Percentiles rank a stretch among this genome's conserved stretches.
phyloP scores from a whole-genome alignment of 148 eudicot species.

The Vaccinium darrowii region DNA sequence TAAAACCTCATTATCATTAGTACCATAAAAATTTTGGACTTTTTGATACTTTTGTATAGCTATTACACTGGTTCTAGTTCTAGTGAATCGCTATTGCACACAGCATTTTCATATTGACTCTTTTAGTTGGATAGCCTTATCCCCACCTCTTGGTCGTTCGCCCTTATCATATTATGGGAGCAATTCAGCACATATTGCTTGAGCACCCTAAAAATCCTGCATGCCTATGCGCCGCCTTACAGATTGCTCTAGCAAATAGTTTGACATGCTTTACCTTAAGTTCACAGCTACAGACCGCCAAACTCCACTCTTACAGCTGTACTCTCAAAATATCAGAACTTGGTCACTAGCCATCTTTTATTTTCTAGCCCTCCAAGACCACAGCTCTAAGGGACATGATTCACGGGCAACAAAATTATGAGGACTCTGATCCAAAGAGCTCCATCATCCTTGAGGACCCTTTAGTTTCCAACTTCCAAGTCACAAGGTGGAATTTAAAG shows the following conservation, averaged over 20 bases:
- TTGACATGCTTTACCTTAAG: neutral
- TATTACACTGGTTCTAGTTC: neutral
- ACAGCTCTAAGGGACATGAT: neutral
- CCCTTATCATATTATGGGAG: neutral
- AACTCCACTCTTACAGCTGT: neutral
- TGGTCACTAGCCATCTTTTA: neutral
- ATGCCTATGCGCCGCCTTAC: neutral
- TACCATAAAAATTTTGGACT: neutral
- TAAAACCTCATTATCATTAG: neutral
- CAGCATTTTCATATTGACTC: neutral
- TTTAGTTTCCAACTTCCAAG: neutral
- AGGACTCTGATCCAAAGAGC: neutral
- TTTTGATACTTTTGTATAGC: neutral
- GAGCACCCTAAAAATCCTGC: neutral
- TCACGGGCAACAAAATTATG: neutral
- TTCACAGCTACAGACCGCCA: neutral
- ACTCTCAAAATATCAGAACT: neutral
- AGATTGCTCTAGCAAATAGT: neutral
- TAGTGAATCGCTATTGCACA: neutral
- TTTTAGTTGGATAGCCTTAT: neutral
- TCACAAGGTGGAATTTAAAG: neutral
- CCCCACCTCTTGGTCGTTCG: neutral
- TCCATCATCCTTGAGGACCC: neutral
- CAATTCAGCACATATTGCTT: neutral
- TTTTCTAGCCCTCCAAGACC: neutral